These are phyloP conservation scores for Saturnispora saitoi DNA, from an alignment of 805 yeast genomes.

Conservation along the genomic window DNA sequence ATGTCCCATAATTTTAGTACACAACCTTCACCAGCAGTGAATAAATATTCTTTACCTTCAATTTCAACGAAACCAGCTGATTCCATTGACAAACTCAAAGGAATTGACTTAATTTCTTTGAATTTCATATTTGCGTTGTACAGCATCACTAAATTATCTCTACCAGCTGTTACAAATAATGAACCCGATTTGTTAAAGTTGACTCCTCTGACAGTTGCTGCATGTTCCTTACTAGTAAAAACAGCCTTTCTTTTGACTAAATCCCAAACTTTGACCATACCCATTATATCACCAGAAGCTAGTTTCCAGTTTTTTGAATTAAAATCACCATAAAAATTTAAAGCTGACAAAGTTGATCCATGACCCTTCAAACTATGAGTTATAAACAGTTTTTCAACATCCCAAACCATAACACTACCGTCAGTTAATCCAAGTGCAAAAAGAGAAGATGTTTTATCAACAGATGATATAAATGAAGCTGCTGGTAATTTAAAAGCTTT, in stretches of 20 bases:
- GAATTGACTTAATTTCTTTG: constrained; percentile 56
- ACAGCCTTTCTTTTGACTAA: constrained; percentile 67
- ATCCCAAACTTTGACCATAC: constrained; percentile 49
- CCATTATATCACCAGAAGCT: constrained; percentile 61
- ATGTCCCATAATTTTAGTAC: constrained; percentile 58
- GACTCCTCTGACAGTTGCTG: constrained; percentile 78
- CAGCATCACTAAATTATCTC: constrained; percentile 68
- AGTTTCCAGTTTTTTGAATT: constrained; percentile 68
- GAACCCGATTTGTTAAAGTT: constrained; percentile 49
- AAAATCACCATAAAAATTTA: constrained; percentile 63
- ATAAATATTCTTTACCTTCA: constrained; percentile 32
- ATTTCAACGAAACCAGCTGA: constrained; percentile 49
- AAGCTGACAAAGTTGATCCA: constrained; percentile 75
- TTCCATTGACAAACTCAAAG: constrained; percentile 67
- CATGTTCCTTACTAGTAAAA: constrained; percentile 61
- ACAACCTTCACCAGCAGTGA: constrained; percentile 74
- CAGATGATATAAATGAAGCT: constrained; percentile 71
- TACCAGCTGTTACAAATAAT: constrained; percentile 69
- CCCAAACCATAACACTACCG: constrained; percentile 88
- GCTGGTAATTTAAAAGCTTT: constrained; percentile 58
- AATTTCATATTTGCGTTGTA: constrained; percentile 43
- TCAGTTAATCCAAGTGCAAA: constrained; percentile 94
- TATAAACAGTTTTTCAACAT: constrained; percentile 74
- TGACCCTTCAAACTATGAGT: constrained; percentile 93
- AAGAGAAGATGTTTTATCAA: constrained; percentile 74